Evolutionary conservation across 2,329 filamentous ascomycete genomes (phyloP).

Genomic region (Diplodia corticola): DNA sequence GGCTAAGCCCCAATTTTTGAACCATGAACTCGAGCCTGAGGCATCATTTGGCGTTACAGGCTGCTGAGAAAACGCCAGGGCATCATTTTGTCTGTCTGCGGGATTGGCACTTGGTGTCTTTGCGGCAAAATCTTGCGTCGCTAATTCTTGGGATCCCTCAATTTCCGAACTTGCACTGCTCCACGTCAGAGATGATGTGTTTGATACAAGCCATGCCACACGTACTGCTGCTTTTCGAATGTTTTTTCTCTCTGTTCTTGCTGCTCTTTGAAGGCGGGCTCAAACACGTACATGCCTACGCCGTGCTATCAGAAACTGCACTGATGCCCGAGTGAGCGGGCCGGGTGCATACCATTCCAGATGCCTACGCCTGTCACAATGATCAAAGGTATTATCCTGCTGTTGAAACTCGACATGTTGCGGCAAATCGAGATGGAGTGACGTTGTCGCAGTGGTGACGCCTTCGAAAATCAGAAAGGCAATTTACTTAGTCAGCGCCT

Average conservation of each 20-base stretch:
- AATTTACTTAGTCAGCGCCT: constrained; percentile 6
- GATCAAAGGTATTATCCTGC: constrained; percentile 33
- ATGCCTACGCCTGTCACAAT: constrained; percentile 36
- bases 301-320: not conserved
- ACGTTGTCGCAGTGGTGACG: constrained; percentile 6
- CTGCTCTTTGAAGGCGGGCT: constrained; percentile 38
- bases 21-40: constrained; percentile 11
- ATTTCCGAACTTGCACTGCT: not conserved
- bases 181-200: not conserved
- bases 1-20: constrained; percentile 12
- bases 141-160: not conserved
- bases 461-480: constrained; percentile 11
- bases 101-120: not conserved
- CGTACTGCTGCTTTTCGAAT: constrained; percentile 12
- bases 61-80: not conserved
- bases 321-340: not conserved
- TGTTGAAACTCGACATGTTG: constrained; percentile 21
- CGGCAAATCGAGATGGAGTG: not conserved
- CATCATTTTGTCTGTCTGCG: not conserved
- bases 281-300: constrained; percentile 32
- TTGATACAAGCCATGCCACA: not conserved
- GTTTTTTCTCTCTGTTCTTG: constrained; percentile 28
- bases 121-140: not conserved
- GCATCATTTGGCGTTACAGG: not conserved
- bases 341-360: constrained; percentile 25